Evolutionary conservation across 495 filamentous ascomycete species (phyloP).

Genomic region (Lophiotrema nucula): DNA sequence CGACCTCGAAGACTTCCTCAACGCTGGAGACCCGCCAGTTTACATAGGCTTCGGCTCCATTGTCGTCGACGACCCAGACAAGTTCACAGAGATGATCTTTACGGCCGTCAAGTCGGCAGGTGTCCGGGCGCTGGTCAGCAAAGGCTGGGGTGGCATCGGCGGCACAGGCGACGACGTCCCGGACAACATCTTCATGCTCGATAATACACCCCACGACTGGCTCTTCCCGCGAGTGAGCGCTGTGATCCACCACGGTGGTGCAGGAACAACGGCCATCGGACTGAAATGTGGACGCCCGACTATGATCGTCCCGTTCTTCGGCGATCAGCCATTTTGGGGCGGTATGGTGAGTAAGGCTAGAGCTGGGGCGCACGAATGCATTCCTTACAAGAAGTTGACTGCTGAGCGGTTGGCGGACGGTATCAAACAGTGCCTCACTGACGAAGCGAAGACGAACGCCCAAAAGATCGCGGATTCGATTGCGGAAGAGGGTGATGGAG

Average conservation of each 20-base stretch:
- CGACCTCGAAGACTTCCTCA: conserved; percentile 40
- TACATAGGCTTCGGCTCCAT: conserved; percentile 46
- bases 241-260: conserved; percentile 44
- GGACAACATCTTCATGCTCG: conserved; percentile 43
- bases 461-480: conserved; percentile 61
- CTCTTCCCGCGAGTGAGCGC: conserved; percentile 40
- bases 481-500: conserved; percentile 68
- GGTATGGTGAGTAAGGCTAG: conserved; percentile 63
- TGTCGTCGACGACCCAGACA: conserved; percentile 44
- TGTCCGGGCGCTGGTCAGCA: conserved; percentile 41
- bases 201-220: conserved; percentile 46
- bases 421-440: conserved; percentile 63
- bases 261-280: conserved; percentile 43
- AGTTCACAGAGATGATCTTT: conserved; percentile 43
- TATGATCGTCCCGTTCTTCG: conserved; percentile 46
- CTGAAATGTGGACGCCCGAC: conserved; percentile 42
- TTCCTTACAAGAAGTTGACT: conserved; percentile 70
- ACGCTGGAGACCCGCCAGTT: conserved; percentile 39
- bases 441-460: conserved; percentile 57
- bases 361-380: conserved; percentile 63
- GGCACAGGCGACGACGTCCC: conserved; percentile 28
- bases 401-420: conserved; percentile 64
- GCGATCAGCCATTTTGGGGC: conserved; percentile 77
- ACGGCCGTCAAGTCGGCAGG: conserved; percentile 39
- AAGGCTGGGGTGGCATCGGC: conserved; percentile 45